Conservation (phyloP, 2,329 filamentous ascomycete genomes). For the Ceratocystis variospora region DNA sequence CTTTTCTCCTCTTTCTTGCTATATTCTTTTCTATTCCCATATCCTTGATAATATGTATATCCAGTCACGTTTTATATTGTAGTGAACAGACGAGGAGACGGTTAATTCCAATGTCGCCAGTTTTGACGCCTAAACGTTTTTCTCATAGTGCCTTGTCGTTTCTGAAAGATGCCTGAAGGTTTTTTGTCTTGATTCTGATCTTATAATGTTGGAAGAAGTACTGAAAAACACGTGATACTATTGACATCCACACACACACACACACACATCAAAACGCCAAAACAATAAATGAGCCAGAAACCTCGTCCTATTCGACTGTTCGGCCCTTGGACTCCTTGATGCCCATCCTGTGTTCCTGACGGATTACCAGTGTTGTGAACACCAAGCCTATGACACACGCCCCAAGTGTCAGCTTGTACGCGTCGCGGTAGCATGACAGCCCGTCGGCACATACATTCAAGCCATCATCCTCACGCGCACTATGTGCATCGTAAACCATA, state of each 20-base stretch:
- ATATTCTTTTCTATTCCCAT: neutral
- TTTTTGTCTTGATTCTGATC: too few species aligned
- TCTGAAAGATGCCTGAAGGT: too few species aligned
- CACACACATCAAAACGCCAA: neutral
- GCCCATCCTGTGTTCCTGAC: slow-evolving; percentile 28
- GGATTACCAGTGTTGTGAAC: slow-evolving; percentile 58
- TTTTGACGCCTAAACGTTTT: too few species aligned
- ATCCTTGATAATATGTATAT: slow-evolving; percentile 3
- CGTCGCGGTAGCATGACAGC: slow-evolving; percentile 62
- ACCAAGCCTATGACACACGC: slow-evolving; percentile 56
- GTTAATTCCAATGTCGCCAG: too few species aligned
- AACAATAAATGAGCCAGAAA: neutral
- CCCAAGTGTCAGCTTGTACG: slow-evolving; percentile 65
- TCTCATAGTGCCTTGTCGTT: too few species aligned
- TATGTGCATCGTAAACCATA: slow-evolving; percentile 67
- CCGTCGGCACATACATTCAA: slow-evolving; percentile 66
- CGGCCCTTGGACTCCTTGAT: slow-evolving; percentile 29
- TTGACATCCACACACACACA: neutral
- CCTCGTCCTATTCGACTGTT: slow-evolving; percentile 27
- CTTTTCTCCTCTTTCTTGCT: neutral
- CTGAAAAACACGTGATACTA: neutral
- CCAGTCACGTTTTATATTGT: neutral
- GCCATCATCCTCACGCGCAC: slow-evolving; percentile 51
- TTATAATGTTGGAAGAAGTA: neutral
- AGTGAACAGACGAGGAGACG: too few species aligned